A percentile compares a stretch with the other conserved stretches of the same genome.
phyloP scores from a whole-genome alignment of 192 early-diverging fungal genomes.

The Linnemannia elongata region DNA sequence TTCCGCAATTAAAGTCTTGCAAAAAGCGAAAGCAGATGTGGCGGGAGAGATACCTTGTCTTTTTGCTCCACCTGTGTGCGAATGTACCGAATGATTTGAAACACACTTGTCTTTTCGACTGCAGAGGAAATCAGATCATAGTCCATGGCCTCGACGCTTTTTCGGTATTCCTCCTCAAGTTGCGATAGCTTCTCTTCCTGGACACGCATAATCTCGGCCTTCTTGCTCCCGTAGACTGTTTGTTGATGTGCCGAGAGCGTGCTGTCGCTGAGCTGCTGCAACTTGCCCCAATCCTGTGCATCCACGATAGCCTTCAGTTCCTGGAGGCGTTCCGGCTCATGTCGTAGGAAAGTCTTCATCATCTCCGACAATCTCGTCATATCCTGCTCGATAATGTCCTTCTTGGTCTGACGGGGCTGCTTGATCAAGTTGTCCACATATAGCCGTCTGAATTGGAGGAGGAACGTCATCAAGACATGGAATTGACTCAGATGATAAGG shows the following conservation, averaged over 20 bases:
- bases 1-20: background rate
- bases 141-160: constrained; percentile 28
- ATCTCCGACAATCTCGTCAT: background rate
- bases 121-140: constrained; percentile 55
- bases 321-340: background rate
- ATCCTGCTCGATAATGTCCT: constrained; percentile 3
- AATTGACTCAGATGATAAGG: constrained; percentile 56
- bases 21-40: background rate
- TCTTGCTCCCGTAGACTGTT: background rate
- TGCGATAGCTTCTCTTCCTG: background rate
- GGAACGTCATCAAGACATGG: constrained; percentile 57
- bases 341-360: background rate
- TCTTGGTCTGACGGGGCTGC: constrained; percentile 28
- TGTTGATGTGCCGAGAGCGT: background rate
- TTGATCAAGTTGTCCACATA: constrained; percentile 29
- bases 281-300: background rate
- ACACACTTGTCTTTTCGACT: constrained; percentile 47
- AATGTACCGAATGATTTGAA: constrained; percentile 50
- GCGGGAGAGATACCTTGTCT: background rate
- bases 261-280: background rate
- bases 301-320: background rate
- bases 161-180: constrained; percentile 22
- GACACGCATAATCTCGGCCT: background rate
- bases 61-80: constrained; percentile 50
- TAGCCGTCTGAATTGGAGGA: constrained; percentile 50